Evolutionary conservation across 2,329 filamentous ascomycete species (phyloP), one percentile per base, ranked within the genome.

Genomic region (Graphiopsis chlorocephala): DNA sequence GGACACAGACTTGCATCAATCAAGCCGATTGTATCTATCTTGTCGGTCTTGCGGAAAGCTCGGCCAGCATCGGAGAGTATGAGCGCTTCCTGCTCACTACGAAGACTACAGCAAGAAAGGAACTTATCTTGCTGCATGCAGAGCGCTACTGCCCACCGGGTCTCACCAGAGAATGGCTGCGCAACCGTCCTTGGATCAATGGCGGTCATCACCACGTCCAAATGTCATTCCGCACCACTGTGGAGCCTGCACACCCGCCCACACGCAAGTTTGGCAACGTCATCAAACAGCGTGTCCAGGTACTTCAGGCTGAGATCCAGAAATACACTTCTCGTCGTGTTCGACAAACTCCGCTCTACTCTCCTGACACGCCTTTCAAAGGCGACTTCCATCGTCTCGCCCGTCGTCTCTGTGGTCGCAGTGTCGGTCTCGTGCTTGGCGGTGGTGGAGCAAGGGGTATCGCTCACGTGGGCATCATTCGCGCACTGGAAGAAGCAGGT

Each of bases 201-300:
- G 95, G 95, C 17, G 94, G 94, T 5, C 96, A 99, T 75, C 95
- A 96, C 74, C 95, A 99, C 71, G 91, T 99, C 14, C 95, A 99
- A 73, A 98, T 99, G 95, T 85, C 90, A 0, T 94, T 95, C 76
- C 87, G 90, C 45, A 89, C 90, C 53, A 81, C 89, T 8, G 53
- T 52, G 1, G 89, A 96, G 68, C 91, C 93, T 2, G 86, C 63
- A 14, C 89, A 93, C 72, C 86, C 89, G 23, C 88, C 88, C 15
- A 85, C 87, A 1, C 92, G 92, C 71, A 89, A 90, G 60, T 89
- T 96, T 17, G 93, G 94, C 0, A 90, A 90, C 4, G 92, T 90
- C 0, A 80, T 99, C 66, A 98, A 97, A 76, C 91, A 97, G 73
- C 84, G 93, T 38, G 95, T 99, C 5, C 94, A 99, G 76, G 93